phyloP scores from a whole-genome alignment of 164 flowering plant species.

The Liriodendron chinense region DNA sequence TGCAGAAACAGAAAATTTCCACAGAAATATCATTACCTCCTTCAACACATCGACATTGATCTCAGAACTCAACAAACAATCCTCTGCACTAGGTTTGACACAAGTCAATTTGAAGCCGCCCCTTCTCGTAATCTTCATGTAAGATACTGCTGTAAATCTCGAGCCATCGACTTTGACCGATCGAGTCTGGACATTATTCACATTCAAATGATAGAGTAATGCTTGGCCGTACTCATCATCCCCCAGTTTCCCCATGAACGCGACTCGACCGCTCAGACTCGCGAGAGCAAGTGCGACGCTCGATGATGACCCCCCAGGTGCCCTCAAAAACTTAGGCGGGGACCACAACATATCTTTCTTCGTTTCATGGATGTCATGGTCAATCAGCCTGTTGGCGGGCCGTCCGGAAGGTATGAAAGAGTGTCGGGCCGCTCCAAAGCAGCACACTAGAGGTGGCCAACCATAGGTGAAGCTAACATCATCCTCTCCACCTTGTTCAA shows the following conservation, averaged over 20 bases:
- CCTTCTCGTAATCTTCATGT: slow-evolving; percentile 68
- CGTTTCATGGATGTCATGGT: slow-evolving; percentile 67
- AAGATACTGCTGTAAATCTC: slow-evolving; percentile 35
- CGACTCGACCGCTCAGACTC: slow-evolving; percentile 77
- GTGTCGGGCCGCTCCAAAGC: slow-evolving; percentile 90
- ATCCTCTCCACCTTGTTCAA: slow-evolving; percentile 46
- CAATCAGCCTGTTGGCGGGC: slow-evolving; percentile 75
- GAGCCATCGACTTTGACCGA: slow-evolving; percentile 58
- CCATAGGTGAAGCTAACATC: slow-evolving; percentile 70
- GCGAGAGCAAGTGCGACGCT: slow-evolving; percentile 81
- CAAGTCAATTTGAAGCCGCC: slow-evolving; percentile 58
- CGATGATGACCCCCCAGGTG: slow-evolving; percentile 73
- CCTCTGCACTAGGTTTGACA: slow-evolving; percentile 74
- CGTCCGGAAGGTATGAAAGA: slow-evolving; percentile 85
- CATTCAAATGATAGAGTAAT: slow-evolving; percentile 64
- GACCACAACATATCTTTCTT: slow-evolving; percentile 62
- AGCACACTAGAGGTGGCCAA: slow-evolving; percentile 96
- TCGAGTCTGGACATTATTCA: slow-evolving; percentile 70
- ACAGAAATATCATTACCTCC: slow-evolving; percentile 49
- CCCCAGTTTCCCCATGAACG: slow-evolving; percentile 94
- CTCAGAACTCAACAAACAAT: slow-evolving; percentile 69
- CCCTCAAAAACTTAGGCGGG: slow-evolving; percentile 61
- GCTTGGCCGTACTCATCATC: slow-evolving; percentile 75
- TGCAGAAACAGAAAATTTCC: neutral
- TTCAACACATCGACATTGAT: slow-evolving; percentile 84